Evolutionary conservation across 192 early-diverging fungal species (phyloP).

Genomic region (Podila verticillata): DNA sequence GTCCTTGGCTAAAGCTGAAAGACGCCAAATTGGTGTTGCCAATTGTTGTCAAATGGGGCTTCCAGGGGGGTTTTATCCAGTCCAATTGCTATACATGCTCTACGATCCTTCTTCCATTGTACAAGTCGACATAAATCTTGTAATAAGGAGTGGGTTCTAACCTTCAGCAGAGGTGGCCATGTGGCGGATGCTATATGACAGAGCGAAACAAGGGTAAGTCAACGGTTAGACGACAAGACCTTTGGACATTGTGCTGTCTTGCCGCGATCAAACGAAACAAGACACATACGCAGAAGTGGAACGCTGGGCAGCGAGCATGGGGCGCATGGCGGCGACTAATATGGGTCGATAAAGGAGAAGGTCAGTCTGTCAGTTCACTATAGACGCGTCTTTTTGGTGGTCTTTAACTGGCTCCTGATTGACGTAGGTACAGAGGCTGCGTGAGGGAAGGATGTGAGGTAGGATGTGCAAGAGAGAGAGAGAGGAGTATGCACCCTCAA

Average conservation of each 20-base stretch:
- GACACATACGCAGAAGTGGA: constrained; percentile 48
- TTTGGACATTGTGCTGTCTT: neutral
- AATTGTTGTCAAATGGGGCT: too few species aligned
- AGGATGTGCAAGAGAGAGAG: too few species aligned
- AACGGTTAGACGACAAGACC: neutral
- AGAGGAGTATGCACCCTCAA: too few species aligned
- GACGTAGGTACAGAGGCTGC: too few species aligned
- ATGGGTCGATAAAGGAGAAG: neutral
- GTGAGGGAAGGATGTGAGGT: too few species aligned
- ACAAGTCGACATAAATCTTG: too few species aligned
- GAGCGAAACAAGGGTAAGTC: neutral
- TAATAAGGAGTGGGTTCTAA: constrained; percentile 9
- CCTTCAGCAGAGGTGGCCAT: constrained; percentile 52
- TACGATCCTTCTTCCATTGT: too few species aligned
- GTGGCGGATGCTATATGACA: constrained; percentile 41
- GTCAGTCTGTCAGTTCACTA: neutral
- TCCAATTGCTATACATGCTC: too few species aligned
- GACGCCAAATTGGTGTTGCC: too few species aligned
- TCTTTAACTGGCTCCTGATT: neutral
- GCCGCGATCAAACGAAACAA: neutral
- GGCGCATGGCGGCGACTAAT: constrained; percentile 51
- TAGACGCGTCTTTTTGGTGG: neutral
- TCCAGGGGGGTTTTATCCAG: too few species aligned
- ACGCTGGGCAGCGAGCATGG: constrained; percentile 53
- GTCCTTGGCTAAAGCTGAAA: too few species aligned